Evolutionary conservation across 805 yeast genomes (phyloP).

Genomic region (Hanseniaspora thailandica): DNA sequence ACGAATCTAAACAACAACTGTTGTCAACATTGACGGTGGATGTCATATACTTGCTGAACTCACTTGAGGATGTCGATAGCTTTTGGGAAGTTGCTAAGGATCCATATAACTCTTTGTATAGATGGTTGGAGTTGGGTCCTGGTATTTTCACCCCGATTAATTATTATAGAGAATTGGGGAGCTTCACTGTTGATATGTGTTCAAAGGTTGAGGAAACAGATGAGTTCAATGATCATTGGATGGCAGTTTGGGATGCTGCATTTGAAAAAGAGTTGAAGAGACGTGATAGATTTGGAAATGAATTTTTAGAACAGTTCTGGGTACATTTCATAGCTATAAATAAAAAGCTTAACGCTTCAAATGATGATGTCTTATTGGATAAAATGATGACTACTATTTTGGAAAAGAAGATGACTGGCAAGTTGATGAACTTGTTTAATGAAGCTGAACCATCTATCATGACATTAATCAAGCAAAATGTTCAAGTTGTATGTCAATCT

Average conservation of each 20-base stretch:
- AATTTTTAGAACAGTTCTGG: slow-evolving; percentile 26
- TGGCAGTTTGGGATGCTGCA: slow-evolving; percentile 25
- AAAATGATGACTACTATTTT: background rate
- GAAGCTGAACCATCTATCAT: background rate
- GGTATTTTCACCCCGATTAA: slow-evolving; percentile 38
- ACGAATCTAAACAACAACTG: slow-evolving; percentile 26
- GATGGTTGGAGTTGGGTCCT: slow-evolving; percentile 42
- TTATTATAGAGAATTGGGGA: slow-evolving; percentile 33
- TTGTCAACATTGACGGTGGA: slow-evolving; percentile 35
- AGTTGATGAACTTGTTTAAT: background rate
- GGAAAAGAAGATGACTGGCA: background rate
- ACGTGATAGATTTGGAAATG: slow-evolving; percentile 22
- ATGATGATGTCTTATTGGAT: background rate
- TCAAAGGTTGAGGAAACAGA: slow-evolving; percentile 15
- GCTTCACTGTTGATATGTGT: slow-evolving; percentile 1
- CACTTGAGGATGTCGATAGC: slow-evolving; percentile 36
- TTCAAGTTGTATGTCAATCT: background rate
- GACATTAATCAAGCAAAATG: background rate
- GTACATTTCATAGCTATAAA: slow-evolving; percentile 27
- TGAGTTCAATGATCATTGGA: slow-evolving; percentile 19
- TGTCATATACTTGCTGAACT: slow-evolving; percentile 38
- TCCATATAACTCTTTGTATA: slow-evolving; percentile 35
- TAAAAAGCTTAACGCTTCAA: slow-evolving; percentile 19
- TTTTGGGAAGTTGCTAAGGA: slow-evolving; percentile 47
- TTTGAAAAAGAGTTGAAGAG: slow-evolving; percentile 24